phyloP scores from a whole-genome alignment of 192 early-diverging fungal species.

The Diversispora epigaea region DNA sequence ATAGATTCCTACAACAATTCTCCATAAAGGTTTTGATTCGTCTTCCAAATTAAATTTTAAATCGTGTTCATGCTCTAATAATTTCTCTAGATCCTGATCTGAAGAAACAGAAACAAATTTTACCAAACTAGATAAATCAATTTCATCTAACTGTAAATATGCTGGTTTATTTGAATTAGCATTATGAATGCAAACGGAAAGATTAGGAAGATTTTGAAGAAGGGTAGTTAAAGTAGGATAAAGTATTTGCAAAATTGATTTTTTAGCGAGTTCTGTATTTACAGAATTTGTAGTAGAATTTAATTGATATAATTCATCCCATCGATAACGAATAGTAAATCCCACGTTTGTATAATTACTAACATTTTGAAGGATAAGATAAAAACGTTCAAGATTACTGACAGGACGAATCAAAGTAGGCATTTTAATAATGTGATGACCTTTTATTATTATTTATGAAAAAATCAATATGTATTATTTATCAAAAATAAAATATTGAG shows the following conservation, averaged over 20 bases:
- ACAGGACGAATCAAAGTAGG: conserved; percentile 1
- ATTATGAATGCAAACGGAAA: background rate
- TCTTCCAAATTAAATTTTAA: background rate
- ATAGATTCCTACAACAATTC: background rate
- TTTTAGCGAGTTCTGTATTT: background rate
- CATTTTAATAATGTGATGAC: background rate
- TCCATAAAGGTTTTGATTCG: conserved; percentile 12
- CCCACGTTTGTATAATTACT: background rate
- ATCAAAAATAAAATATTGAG: too few relatives aligned
- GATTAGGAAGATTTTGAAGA: background rate
- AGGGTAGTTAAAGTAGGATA: background rate
- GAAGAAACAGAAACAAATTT: background rate
- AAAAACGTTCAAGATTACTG: conserved; percentile 8
- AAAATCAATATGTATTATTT: too few relatives aligned
- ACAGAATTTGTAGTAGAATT: background rate
- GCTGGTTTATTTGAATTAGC: background rate
- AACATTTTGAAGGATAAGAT: background rate
- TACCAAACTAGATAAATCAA: background rate
- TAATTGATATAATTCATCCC: conserved; percentile 1
- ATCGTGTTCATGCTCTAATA: conserved; percentile 1
- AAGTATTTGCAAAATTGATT: background rate
- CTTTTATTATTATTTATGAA: too few relatives aligned
- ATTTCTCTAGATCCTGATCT: background rate
- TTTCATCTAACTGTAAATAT: background rate
- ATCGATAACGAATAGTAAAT: background rate